Evolutionary conservation across 768 basidiomycete species (phyloP).

Genomic region (Postia placenta): DNA sequence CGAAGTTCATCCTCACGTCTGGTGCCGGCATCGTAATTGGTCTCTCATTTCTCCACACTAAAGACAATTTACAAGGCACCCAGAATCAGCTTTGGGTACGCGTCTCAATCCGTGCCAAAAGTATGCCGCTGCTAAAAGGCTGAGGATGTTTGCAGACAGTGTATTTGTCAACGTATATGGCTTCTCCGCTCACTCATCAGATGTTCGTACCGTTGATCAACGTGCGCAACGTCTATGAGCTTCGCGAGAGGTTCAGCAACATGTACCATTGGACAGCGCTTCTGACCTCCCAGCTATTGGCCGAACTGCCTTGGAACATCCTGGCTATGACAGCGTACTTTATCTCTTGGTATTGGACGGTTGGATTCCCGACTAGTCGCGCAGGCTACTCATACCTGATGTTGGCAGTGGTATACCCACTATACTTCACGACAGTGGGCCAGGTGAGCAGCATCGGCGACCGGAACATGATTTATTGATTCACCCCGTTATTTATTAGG

Average conservation of each 20-base stretch:
- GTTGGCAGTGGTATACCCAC: conserved; percentile 31
- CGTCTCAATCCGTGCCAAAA: conserved; percentile 10
- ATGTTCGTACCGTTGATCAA: conserved; percentile 38
- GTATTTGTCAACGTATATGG: conserved; percentile 29
- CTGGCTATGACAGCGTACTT: conserved; percentile 35
- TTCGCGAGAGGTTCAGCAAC: conserved; percentile 34
- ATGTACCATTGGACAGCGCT: conserved; percentile 38
- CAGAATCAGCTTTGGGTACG: conserved; percentile 41
- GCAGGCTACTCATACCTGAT: conserved; percentile 36
- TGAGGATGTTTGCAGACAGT: conserved; percentile 9
- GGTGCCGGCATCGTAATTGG: conserved; percentile 32
- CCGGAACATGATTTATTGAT: too few relatives aligned
- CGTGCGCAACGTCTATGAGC: conserved; percentile 32
- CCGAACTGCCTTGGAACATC: conserved; percentile 40
- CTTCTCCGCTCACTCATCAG: conserved; percentile 30
- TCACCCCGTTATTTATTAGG: background rate
- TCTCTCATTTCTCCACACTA: conserved; percentile 34
- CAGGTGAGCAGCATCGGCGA: too few relatives aligned
- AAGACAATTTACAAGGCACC: conserved; percentile 32
- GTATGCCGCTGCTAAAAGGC: too few relatives aligned
- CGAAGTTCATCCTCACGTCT: conserved; percentile 33
- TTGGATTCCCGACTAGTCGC: conserved; percentile 32
- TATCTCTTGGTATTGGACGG: conserved; percentile 44
- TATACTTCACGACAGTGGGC: conserved; percentile 39
- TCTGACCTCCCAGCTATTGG: conserved; percentile 28